phyloP scores from a whole-genome alignment of 176 grass and related monocot species.

The Avena sativa region DNA sequence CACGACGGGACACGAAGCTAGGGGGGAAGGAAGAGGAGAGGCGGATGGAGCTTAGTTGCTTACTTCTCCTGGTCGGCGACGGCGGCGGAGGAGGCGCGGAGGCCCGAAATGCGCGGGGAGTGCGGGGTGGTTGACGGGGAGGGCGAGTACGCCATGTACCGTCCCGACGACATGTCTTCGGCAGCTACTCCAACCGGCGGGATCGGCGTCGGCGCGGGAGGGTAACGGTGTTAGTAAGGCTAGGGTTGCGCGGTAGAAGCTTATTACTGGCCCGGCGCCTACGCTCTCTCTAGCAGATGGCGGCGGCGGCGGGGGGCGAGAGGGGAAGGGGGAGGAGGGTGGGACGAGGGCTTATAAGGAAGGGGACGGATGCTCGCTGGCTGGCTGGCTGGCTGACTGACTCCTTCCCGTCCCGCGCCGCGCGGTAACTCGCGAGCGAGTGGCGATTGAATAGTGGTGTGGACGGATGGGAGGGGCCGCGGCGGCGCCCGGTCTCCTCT shows the following conservation, averaged over 20 bases:
- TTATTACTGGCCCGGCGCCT: neutral
- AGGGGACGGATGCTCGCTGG: neutral
- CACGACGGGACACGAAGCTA: neutral
- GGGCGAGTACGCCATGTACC: constrained; percentile 98
- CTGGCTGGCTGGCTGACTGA: neutral
- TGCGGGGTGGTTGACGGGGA: constrained; percentile 88
- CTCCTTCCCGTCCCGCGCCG: neutral
- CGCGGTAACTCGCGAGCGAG: constrained; percentile 40
- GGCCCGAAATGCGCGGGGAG: constrained; percentile 82
- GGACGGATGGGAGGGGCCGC: neutral
- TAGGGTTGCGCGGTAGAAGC: constrained; percentile 6
- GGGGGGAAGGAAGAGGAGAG: neutral
- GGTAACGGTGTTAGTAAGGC: neutral
- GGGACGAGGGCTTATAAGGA: constrained; percentile 42
- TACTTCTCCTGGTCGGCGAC: constrained; percentile 91
- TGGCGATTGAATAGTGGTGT: constrained; percentile 25
- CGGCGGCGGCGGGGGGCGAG: constrained; percentile 21
- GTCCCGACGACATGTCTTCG: constrained; percentile 73
- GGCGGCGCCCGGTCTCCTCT: constrained; percentile 43
- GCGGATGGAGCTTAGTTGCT: neutral
- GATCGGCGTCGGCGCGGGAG: neutral
- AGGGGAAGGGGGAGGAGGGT: neutral
- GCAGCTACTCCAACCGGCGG: constrained; percentile 1
- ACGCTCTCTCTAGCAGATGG: neutral
- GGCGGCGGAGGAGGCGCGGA: constrained; percentile 54